These are phyloP conservation scores for Ogataea henricii DNA, from an alignment of 805 yeast species.

Conservation along the genomic window DNA sequence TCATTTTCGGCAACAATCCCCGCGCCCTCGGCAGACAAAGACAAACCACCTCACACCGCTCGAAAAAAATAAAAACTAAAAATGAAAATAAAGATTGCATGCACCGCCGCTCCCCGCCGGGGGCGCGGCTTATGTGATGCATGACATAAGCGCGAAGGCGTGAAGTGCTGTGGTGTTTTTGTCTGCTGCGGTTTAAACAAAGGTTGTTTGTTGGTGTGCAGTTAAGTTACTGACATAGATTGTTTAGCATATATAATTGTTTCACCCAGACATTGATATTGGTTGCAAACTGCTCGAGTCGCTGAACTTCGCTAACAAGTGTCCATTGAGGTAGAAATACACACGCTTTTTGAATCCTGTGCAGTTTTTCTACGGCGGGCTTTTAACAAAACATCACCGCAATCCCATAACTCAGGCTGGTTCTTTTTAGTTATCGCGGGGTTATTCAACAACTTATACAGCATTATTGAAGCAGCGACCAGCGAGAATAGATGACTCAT, in stretches of 20 bases:
- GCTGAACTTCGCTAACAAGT: too few relatives aligned
- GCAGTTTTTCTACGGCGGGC: constrained; percentile 1
- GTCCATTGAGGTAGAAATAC: not conserved
- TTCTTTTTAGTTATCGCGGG: constrained; percentile 1
- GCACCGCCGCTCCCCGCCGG: not conserved
- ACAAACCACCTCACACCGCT: too few relatives aligned
- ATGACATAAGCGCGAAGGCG: constrained; percentile 1
- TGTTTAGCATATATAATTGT: not conserved
- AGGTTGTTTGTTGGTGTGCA: not conserved
- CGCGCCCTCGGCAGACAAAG: not conserved
- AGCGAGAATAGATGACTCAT: not conserved
- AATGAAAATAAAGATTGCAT: not conserved
- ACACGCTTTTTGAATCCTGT: not conserved
- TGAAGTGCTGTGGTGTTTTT: constrained; percentile 1
- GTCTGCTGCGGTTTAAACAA: constrained; percentile 3
- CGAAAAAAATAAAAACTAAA: not conserved
- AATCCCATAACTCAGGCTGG: constrained; percentile 4
- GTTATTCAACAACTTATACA: too few relatives aligned
- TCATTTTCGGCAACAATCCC: too few relatives aligned
- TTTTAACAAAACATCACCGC: constrained; percentile 1
- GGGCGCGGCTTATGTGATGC: not conserved
- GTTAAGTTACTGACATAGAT: not conserved
- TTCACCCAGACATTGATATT: not conserved
- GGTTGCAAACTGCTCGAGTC: not conserved
- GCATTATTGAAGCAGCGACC: not conserved